Evolutionary conservation across 306 rosid genomes (phyloP).

Genomic region (Cucumis cinereus): DNA sequence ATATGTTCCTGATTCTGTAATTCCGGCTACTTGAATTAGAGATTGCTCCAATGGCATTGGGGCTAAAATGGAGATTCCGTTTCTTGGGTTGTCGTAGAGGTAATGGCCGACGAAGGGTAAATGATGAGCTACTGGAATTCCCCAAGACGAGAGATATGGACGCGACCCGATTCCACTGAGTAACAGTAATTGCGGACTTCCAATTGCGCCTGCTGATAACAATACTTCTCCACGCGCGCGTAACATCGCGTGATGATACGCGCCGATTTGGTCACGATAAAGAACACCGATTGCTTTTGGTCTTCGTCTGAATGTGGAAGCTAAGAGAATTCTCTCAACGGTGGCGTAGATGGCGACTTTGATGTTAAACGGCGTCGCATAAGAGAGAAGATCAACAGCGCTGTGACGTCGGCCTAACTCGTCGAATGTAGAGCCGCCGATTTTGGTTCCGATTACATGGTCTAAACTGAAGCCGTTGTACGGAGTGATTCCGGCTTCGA

Average conservation of each 20-base stretch:
- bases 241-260: slow-evolving; percentile 50
- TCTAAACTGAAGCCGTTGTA: slow-evolving; percentile 67
- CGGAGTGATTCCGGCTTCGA: slow-evolving; percentile 66
- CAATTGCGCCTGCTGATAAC: slow-evolving; percentile 70
- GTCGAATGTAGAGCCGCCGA: slow-evolving; percentile 87
- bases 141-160: slow-evolving; percentile 64
- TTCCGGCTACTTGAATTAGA: slow-evolving; percentile 79
- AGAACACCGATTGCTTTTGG: slow-evolving; percentile 41
- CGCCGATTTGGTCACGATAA: slow-evolving; percentile 39
- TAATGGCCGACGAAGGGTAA: slow-evolving; percentile 61
- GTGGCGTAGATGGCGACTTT: slow-evolving; percentile 46
- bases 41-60: slow-evolving; percentile 67
- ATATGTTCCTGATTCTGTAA: slow-evolving; percentile 58
- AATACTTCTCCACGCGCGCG: slow-evolving; percentile 54
- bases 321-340: slow-evolving; percentile 53
- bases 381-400: slow-evolving; percentile 56
- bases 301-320: slow-evolving; percentile 8
- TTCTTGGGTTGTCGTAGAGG: slow-evolving; percentile 78
- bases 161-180: slow-evolving; percentile 77
- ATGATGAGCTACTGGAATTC: slow-evolving; percentile 60
- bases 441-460: slow-evolving; percentile 57
- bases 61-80: slow-evolving; percentile 63
- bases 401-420: slow-evolving; percentile 44
- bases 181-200: slow-evolving; percentile 78
- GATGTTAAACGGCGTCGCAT: slow-evolving; percentile 31